Base-by-base conservation (phyloP, 352 stramenopile genomes). In the Phytophthora syringae region DNA sequence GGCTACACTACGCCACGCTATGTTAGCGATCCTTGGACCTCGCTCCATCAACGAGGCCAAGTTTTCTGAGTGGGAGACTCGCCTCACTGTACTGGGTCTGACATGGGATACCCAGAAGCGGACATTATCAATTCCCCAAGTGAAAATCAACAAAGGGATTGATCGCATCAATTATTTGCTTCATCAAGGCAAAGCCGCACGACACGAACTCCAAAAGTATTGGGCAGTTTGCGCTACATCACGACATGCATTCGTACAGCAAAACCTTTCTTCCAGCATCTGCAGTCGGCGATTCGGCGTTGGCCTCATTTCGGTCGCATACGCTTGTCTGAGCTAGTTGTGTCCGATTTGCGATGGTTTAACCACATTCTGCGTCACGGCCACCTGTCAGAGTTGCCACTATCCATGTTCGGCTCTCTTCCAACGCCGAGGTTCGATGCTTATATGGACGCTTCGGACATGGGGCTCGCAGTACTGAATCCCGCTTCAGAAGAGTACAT, bases 1-100 rank as follows among this genome's bases (percentile, higher is more conserved):
- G 24, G 39, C 50, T 6, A 53, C 52, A 0, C 45, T 64, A 13
- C 54, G 54, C 0, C 27, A 53, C 24, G 48, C 55, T 1, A 66
- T 71, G 52, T 47, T 76, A 32, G 61, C 56, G 1, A 43, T 72
- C 0, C 58, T 65, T 16, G 67, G 61, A 0, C 52, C 52, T n/a
- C 36, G 53, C 3, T 42, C 56, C 0, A 52, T 76, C 13, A 76
- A 76, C 27, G 67, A 76, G 39, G 34, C 51, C 9, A 72, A 66
- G n/a, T 72, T 69, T 49, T 60, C 67, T 9, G 0, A 5, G 0
- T 76, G 56, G 61, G 4, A 13, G 2, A 58, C 37, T 4, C 7
- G 40, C 18, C 39, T 76, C 0, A 30, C 43, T 7, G 67, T 49
- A 2, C 47, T 76, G 0, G 57, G 47, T 0, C 39, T 72, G 1